Conservation (phyloP, 1,284 basidiomycete species). For the Polyporus tsugae region DNA sequence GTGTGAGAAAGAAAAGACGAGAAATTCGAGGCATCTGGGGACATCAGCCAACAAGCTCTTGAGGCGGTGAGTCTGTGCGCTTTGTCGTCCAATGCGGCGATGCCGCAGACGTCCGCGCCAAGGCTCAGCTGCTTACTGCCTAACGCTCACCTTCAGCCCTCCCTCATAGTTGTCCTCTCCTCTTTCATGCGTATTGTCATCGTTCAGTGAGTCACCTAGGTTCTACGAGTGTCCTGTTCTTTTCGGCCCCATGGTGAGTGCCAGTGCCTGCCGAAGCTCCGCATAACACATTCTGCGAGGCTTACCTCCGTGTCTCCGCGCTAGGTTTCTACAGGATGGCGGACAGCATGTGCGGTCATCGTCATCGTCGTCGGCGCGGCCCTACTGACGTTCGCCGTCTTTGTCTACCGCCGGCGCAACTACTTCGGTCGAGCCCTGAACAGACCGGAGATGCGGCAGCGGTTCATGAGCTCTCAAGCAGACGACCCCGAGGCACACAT, state of each 20-base stretch:
- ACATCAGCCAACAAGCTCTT: not conserved
- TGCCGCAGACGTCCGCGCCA: not conserved
- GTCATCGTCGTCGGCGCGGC: slow-evolving; percentile 29
- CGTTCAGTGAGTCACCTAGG: not conserved
- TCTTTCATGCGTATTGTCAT: not conserved
- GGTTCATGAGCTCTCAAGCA: slow-evolving; percentile 24
- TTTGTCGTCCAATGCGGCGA: not conserved
- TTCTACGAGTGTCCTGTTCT: not conserved
- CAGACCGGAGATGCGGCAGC: slow-evolving; percentile 27
- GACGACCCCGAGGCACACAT: slow-evolving; percentile 27
- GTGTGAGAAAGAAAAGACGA: not conserved
- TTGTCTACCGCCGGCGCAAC: slow-evolving; percentile 26
- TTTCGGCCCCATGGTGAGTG: slow-evolving; percentile 12
- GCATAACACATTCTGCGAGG: not conserved
- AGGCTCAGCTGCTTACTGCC: not conserved
- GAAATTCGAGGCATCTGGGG: not conserved
- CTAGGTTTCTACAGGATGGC: slow-evolving; percentile 32
- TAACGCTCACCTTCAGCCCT: not conserved
- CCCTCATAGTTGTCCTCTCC: not conserved
- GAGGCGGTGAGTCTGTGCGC: slow-evolving; percentile 5
- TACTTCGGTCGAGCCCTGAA: slow-evolving; percentile 7
- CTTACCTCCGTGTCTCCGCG: not conserved
- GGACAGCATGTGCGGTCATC: slow-evolving; percentile 29
- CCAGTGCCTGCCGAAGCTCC: not conserved
- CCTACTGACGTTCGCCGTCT: slow-evolving; percentile 26